These are phyloP conservation scores for Hymenoscyphus scutula DNA, from an alignment of 2,329 filamentous ascomycete genomes.

Conservation along the genomic window DNA sequence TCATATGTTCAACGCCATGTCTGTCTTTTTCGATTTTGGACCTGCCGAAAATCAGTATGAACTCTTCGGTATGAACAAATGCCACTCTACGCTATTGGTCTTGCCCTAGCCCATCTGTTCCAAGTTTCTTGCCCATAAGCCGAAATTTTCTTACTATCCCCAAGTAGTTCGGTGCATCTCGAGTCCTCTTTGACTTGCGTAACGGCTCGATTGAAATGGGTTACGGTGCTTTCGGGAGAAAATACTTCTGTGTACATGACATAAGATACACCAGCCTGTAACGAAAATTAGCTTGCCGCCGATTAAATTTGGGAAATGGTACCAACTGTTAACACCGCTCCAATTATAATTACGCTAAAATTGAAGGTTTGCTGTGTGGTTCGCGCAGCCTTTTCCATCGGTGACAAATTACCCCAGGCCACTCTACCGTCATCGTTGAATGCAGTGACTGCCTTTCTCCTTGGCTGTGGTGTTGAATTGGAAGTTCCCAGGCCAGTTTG, in stretches of 20 bases:
- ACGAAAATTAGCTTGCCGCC: slow-evolving; percentile 17
- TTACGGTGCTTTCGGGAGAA: slow-evolving; percentile 78
- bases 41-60: slow-evolving; percentile 43
- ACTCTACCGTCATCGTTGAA: slow-evolving; percentile 84
- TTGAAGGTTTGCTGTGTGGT: slow-evolving; percentile 92
- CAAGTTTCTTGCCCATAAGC: slow-evolving; percentile 79
- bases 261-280: slow-evolving; percentile 71
- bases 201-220: slow-evolving; percentile 84
- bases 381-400: slow-evolving; percentile 74
- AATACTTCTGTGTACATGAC: slow-evolving; percentile 82
- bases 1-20: slow-evolving; percentile 74
- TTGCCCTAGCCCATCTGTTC: slow-evolving; percentile 74
- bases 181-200: slow-evolving; percentile 72
- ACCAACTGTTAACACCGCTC: slow-evolving; percentile 71
- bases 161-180: slow-evolving; percentile 70
- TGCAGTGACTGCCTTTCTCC: slow-evolving; percentile 71
- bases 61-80: background rate
- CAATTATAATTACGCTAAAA: slow-evolving; percentile 72
- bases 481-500: slow-evolving; percentile 45
- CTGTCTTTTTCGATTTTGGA: slow-evolving; percentile 68
- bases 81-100: slow-evolving; percentile 54
- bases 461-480: slow-evolving; percentile 40
- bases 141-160: slow-evolving; percentile 69
- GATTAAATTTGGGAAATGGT: background rate
- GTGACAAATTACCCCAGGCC: slow-evolving; percentile 74